These are phyloP conservation scores for Claviceps maximensis DNA, from an alignment of 2,329 filamentous ascomycete genomes.

Conservation along the genomic window DNA sequence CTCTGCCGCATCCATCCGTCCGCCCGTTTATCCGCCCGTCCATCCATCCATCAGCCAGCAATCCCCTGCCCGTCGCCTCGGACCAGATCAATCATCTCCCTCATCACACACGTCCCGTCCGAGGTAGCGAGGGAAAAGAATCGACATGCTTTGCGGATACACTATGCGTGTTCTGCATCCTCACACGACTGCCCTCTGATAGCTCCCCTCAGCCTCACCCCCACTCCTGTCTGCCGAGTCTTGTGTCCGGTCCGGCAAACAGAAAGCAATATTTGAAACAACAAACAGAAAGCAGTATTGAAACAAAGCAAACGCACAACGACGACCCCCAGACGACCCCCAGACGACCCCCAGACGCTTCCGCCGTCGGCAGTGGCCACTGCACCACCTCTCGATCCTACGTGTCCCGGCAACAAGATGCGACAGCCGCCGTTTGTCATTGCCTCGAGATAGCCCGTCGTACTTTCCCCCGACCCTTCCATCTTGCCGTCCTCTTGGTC, in stretches of 20 bases:
- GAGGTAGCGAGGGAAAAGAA: too few relatives aligned
- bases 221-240: not conserved
- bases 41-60: too few relatives aligned
- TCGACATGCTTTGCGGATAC: not conserved
- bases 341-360: not conserved
- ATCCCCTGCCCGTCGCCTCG: too few relatives aligned
- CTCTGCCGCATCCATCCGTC: too few relatives aligned
- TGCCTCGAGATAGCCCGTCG: slow-evolving; percentile 2
- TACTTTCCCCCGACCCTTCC: slow-evolving; percentile 3
- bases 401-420: slow-evolving; percentile 2
- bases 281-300: not conserved
- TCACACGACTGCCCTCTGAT: not conserved
- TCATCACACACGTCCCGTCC: not conserved
- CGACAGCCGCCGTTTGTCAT: not conserved
- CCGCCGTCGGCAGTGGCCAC: not conserved
- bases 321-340: not conserved
- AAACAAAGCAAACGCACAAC: not conserved
- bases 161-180: not conserved
- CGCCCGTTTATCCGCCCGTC: too few relatives aligned
- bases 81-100: too few relatives aligned
- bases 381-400: not conserved
- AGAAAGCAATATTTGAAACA: too few relatives aligned
- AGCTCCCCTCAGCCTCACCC: not conserved
- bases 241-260: not conserved
- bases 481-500: not conserved